These are phyloP conservation scores for Candida pseudoviswanathii DNA, from an alignment of 1,139 yeast genomes.

Conservation along the genomic window DNA sequence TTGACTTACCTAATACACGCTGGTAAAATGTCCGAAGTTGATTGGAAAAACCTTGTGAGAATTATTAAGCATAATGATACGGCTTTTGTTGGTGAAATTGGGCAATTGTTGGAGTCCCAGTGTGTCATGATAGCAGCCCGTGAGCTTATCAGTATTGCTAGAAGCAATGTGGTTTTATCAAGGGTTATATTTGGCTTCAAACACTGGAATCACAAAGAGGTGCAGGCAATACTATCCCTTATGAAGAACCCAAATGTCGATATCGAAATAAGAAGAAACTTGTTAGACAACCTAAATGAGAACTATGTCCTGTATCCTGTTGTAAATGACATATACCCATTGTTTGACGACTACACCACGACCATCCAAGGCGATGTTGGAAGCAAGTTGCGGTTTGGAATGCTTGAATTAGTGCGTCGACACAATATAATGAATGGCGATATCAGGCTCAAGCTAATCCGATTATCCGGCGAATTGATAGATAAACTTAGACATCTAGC, in stretches of 20 bases:
- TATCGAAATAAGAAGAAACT: conserved; percentile 28
- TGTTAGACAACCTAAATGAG: conserved; percentile 22
- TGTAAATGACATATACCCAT: conserved; percentile 14
- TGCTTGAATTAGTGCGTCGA: conserved; percentile 27
- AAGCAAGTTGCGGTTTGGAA: conserved; percentile 59
- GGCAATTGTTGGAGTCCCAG: conserved; percentile 27
- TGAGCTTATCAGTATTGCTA: not conserved
- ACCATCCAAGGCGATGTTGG: conserved; percentile 83
- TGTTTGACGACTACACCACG: conserved; percentile 64
- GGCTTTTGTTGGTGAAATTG: conserved; percentile 22
- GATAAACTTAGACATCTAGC: conserved; percentile 33
- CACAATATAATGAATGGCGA: conserved; percentile 20
- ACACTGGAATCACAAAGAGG: conserved; percentile 14
- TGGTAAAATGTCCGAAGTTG: conserved; percentile 6
- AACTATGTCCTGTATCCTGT: conserved; percentile 35
- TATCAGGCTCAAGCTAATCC: conserved; percentile 40
- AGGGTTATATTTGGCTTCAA: conserved; percentile 31
- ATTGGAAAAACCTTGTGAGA: conserved; percentile 23
- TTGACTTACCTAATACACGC: conserved; percentile 18
- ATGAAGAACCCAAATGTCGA: conserved; percentile 23
- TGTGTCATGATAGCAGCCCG: conserved; percentile 18
- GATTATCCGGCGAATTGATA: conserved; percentile 51
- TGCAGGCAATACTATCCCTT: conserved; percentile 18
- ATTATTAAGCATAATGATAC: conserved; percentile 18
- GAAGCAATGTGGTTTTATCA: conserved; percentile 28